Base-by-base conservation (phyloP, 2,329 filamentous ascomycete genomes). In the Sarocladium oryzae region DNA sequence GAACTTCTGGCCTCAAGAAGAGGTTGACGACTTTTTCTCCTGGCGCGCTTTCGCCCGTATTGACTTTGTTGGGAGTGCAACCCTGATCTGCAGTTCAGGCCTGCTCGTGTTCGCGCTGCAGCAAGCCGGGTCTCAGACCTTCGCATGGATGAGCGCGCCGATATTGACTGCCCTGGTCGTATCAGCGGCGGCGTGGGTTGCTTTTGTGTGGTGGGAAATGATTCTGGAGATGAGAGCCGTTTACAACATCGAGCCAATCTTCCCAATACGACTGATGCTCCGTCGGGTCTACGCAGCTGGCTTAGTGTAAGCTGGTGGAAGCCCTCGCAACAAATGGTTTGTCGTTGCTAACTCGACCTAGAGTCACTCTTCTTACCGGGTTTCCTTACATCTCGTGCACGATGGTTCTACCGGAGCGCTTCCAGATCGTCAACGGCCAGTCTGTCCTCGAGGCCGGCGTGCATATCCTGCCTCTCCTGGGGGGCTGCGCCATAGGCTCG, bases 371-470 rank as follows among this genome's bases (percentile, higher is more conserved):
- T 15, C 67, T 83, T 16, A 76, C 75, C 0, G 80, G 80, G 2
- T 81, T 78, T 49, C 69, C 75, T 0, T 83, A 82, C 54, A 74
- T 84, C 20, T 68, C 77, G 4, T 69, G 82, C n/a, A 73, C 79
- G 11, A 74, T 83, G 52, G 72, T 76, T 28, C 71, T 85, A 4
- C 81, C 81, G 1, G 77, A 84, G 56, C 68, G 79, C 6, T 79
- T 82, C 48, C 80, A 84, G 54, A 76, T 84, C 33, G 74, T 82
- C 50, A 77, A 82, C 55, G 67, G 66, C 5, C 71, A 81, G 46
- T 71, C 65, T 28, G 70, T 77, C 0, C 67, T 83, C 21, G 70
- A 72, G 58, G 78, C 80, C 0, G 79, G 81, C 4, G 61, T 83
- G 3, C 75, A 81, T 40, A 69, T 84, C 5, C 66, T 84, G 13